These are phyloP conservation scores for Xylariaceae sp. DNA, from an alignment of 2,329 filamentous ascomycete genomes.

Conservation along the genomic window DNA sequence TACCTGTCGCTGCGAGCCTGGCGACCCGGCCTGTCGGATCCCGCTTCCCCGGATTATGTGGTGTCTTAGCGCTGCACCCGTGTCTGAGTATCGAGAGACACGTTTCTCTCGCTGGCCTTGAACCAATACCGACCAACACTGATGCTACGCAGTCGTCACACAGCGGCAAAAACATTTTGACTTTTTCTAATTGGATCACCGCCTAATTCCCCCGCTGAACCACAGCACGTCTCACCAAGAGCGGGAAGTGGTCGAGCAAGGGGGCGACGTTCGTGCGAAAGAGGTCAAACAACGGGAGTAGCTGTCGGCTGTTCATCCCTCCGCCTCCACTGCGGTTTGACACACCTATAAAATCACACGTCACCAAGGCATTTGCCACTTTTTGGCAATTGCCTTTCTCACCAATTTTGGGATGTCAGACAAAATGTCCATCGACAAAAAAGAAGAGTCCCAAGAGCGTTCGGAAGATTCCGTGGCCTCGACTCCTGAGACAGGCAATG, in stretches of 20 bases:
- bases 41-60: conserved; percentile 40
- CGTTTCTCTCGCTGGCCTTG: conserved; percentile 8
- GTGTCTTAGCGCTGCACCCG: conserved; percentile 41
- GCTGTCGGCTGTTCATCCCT: conserved; percentile 15
- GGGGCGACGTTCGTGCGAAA: neutral
- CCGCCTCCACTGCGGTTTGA: neutral
- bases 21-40: conserved; percentile 40
- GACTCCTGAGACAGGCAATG: conserved; percentile 51
- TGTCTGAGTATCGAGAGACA: conserved; percentile 24
- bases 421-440: conserved; percentile 65
- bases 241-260: neutral
- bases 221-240: too few species aligned
- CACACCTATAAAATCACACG: conserved; percentile 17
- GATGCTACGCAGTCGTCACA: neutral
- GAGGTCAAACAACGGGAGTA: conserved; percentile 5
- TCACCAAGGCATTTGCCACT: conserved; percentile 38
- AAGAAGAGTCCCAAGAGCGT: conserved; percentile 55
- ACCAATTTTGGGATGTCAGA: conserved; percentile 57
- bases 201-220: neutral
- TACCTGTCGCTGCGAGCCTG: conserved; percentile 14
- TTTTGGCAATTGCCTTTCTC: conserved; percentile 40
- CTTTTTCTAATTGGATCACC: neutral
- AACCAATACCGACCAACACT: neutral
- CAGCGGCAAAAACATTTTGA: neutral
- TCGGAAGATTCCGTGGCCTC: conserved; percentile 62